Percentiles rank a stretch among this genome's conserved stretches.
Evolutionary conservation across 1,284 basidiomycete genomes (phyloP).

Genomic region (Apiotrichum gracile): DNA sequence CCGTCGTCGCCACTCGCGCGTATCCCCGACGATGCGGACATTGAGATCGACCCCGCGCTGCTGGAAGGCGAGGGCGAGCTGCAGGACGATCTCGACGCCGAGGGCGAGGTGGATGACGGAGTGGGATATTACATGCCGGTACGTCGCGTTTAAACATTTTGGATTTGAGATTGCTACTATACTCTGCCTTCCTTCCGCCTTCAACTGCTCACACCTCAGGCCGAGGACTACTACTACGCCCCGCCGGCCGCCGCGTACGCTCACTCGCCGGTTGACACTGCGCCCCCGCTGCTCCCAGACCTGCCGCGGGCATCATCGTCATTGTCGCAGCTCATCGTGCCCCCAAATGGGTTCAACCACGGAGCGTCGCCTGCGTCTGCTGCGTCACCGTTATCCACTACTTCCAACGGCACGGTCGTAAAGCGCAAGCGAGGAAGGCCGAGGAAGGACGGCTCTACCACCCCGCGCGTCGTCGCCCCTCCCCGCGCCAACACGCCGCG

Average conservation of each 20-base stretch:
- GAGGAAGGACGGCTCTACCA: background rate
- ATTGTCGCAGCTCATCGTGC: slow-evolving; percentile 9
- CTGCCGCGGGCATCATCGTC: slow-evolving; percentile 3
- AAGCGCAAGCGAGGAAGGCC: slow-evolving; percentile 21
- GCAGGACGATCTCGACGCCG: slow-evolving; percentile 18
- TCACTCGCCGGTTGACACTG: background rate
- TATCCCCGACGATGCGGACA: slow-evolving; percentile 1
- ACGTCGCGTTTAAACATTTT: background rate
- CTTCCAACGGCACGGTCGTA: slow-evolving; percentile 4
- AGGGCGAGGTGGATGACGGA: slow-evolving; percentile 19
- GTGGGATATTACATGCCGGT: slow-evolving; percentile 19
- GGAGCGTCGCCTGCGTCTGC: background rate
- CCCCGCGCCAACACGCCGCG: background rate
- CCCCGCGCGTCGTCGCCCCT: slow-evolving; percentile 7
- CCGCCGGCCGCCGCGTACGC: background rate
- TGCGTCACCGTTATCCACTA: slow-evolving; percentile 4
- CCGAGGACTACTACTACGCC: slow-evolving; percentile 14
- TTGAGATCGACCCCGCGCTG: slow-evolving; percentile 13
- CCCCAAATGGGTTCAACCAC: slow-evolving; percentile 8
- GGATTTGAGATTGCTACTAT: background rate
- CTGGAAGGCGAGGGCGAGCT: slow-evolving; percentile 6
- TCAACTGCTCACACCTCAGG: slow-evolving; percentile 6
- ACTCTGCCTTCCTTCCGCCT: background rate
- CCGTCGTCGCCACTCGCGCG: slow-evolving; percentile 5
- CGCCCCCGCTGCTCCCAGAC: background rate